Evolutionary conservation across 768 basidiomycete genomes (phyloP), one percentile per base, ranked within the genome.

Genomic region (Postia placenta): DNA sequence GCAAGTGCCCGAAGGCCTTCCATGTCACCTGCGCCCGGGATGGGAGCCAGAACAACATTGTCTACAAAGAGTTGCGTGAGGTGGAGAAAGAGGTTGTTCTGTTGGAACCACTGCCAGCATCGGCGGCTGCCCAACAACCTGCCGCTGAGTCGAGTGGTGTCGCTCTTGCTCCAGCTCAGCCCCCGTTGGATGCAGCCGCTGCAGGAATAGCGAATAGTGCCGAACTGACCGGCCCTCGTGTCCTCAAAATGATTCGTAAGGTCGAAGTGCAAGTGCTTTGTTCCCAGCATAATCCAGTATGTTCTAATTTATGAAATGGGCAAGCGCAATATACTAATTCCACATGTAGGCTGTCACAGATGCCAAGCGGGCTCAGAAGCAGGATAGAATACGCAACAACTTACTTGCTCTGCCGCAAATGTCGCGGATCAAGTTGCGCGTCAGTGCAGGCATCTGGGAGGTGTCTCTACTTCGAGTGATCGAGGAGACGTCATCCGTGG

Each of bases 1-100:
- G 92, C 39, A 95, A 93, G 68, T 97, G 94, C 58, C 75, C 88
- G 11, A 89, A 87, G 62, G 89, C 94, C 0, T 96, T 92, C 69
- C 95, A 98, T 60, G 86, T 96, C 24, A 85, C 83, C 2, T 99
- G 96, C 64, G 95, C 96, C 0, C 70, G 74, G 36, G 74, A 80
- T 17, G 79, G 81, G 1, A 67, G 64, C 11, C 68, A 69, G 2
- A 62, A 68, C 3, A 79, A 76, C 9, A 75, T 89, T 37, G 69
- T 79, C 20, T 91, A 83, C 58, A 66, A 64, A 1, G 72, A 87
- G 27, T 41, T 83, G n/a, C 69, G 75, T 42, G 85, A 87, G 57
- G 78, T 89, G 0, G 85, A 89, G 67, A 90, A 90, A 67, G 86
- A 91, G 55, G 87, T 92, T 4, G 75, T 91, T 12, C 64, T 89